Base-by-base conservation (phyloP, 257 asterid species). In the Lycium ferocissimum region DNA sequence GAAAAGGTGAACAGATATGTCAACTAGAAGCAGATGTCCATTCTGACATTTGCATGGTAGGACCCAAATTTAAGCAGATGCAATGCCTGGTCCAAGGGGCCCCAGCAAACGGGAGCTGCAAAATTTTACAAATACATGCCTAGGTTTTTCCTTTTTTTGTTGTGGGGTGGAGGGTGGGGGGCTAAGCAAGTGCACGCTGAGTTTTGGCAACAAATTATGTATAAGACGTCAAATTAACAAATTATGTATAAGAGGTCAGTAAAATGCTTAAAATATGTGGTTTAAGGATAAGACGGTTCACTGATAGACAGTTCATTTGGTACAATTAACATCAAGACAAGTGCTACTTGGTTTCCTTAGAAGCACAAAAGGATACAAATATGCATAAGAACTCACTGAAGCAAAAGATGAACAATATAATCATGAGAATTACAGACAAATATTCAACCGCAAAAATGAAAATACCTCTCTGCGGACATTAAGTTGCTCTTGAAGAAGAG, bases 401-500 rank as follows among this genome's bases (percentile, higher is more conserved):
- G 26, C 76, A 22, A n/a, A 76, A 87, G 82, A 70, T 78, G 59
- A 86, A 62, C 43, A 72, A 62, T 51, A 81, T n/a, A 59, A 72
- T 84, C 85, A 71, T 15, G 65, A 53, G 81, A 83, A 56, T 63
- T 7, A 8, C 76, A 53, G 49, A 14, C 45, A 33, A 78, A 78
- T 53, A 14, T 22, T 78, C 65, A 78, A 78, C 82, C 15, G 18
- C 49, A 80, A 80, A 18, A 79, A 86, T 26, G 54, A 83, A 38
- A 62, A 83, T 93, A 95, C 99, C 97, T 95, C 95, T 87, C 99
- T 92, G 73, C 98, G 98, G 85, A 91, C 89, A 79, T 88, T 84
- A 38, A 97, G 97, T 85, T 95, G 98, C 84, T 94, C 98, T 80
- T 93, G 96, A 66, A 97, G 90, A 90, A 95, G 98, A 86, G 90